Evolutionary conservation across 2,329 filamentous ascomycete genomes (phyloP).

Genomic region (Neopestalotiopsis sp.): DNA sequence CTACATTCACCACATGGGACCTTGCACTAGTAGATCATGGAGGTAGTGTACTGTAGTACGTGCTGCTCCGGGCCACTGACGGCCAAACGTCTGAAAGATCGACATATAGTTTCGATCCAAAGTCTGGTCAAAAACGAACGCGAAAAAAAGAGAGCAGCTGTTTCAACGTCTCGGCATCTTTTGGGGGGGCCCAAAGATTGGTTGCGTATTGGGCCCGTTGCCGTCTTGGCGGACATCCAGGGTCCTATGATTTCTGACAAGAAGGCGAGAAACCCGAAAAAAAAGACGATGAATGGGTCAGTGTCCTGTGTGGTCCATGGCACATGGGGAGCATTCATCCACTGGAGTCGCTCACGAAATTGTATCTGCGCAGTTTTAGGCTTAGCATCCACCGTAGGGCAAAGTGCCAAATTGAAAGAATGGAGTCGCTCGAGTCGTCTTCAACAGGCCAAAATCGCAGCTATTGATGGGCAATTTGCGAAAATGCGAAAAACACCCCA

Average conservation of each 20-base stretch:
- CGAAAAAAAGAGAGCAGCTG: neutral
- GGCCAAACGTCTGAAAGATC: neutral
- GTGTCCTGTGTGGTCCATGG: neutral
- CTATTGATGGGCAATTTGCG: conserved; percentile 15
- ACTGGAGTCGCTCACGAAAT: neutral
- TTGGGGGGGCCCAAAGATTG: neutral
- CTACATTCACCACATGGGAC: neutral
- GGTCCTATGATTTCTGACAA: conserved; percentile 3
- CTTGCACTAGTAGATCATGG: neutral
- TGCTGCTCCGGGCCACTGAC: neutral
- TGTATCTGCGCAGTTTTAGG: neutral
- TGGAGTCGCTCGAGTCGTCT: conserved; percentile 1
- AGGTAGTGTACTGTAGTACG: too few relatives aligned
- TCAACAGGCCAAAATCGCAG: conserved; percentile 4
- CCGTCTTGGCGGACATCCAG: neutral
- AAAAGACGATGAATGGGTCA: neutral
- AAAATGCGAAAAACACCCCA: neutral
- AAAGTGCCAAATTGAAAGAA: neutral
- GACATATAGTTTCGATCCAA: neutral
- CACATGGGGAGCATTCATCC: neutral
- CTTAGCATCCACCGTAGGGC: neutral
- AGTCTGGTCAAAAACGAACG: neutral
- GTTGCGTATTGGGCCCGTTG: neutral
- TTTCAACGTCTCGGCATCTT: conserved; percentile 16
- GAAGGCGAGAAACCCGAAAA: neutral